Evolutionary conservation across 1,139 yeast genomes (phyloP), one percentile per base, ranked within the genome.

Genomic region (Barnettozyma hawaiiensis): DNA sequence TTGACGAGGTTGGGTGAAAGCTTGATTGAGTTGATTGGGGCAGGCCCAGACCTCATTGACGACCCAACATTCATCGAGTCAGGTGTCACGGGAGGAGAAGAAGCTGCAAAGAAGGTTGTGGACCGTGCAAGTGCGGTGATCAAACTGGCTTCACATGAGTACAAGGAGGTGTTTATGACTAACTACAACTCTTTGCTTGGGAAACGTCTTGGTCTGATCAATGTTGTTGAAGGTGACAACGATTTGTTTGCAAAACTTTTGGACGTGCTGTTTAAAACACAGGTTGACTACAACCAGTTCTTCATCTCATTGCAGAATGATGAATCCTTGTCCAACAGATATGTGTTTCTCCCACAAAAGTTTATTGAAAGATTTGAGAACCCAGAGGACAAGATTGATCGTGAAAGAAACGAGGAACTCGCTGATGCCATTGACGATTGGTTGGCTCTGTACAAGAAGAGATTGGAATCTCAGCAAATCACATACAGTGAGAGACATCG

Each of bases 1-100:
- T 68, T 92, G 59, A 78, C 87, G 1, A 75, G 94, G 49, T 67
- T 90, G 20, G 97, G 95, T 3, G 96, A 92, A 59, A 79, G 84
- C 46, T 60, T 90, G 51, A 92, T 89, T 0, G 90, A 85, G 57
- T 69, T 90, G 16, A 67, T 90, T 22, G 96, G 95, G 5, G 81
- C 83, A 4, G 87, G 83, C 1, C 63, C 71, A 8, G 67, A 66
- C 14, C 53, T 74, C 14, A 59, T 80, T 4, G 71, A 75, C 29
- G 70, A 73, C 40, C 60, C 65, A 1, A 53, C 55, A 9, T 64
- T 66, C 36, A 51, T 61, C 11, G 42, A 49, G 5, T 44, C 48
- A 0, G 59, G 58, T 7, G 49, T 76, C 11, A 66, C 68, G 27
- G 67, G 69, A 26, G 67, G 69, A 19, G 78, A 74, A 22, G 65